Conservation (phyloP, 257 asterid genomes). For the Lycium barbarum region DNA sequence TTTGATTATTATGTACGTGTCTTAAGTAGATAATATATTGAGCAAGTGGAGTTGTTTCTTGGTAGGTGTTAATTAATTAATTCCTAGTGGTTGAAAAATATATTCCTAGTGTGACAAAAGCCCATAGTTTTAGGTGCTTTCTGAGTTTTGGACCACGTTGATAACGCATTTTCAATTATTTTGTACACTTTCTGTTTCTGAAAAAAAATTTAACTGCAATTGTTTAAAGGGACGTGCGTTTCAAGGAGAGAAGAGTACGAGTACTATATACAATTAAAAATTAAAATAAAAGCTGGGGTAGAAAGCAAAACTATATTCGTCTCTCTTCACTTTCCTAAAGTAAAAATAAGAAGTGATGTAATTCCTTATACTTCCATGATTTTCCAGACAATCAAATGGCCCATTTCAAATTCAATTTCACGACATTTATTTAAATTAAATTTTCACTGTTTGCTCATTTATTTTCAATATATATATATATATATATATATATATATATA, state of each 20-base stretch:
- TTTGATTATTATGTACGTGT: not conserved
- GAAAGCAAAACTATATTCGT: not conserved
- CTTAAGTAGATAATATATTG: not conserved
- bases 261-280: not conserved
- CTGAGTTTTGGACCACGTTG: conserved; percentile 5
- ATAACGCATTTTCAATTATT: not conserved
- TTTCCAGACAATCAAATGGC: too few relatives aligned
- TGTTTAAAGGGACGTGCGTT: not conserved
- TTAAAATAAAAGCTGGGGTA: not conserved
- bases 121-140: conserved; percentile 2
- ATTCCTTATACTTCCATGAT: too few relatives aligned
- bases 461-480: too few relatives aligned
- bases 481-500: too few relatives aligned
- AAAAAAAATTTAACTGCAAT: not conserved
- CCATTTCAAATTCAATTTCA: not conserved
- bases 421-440: too few relatives aligned
- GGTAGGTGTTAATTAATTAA: not conserved
- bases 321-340: not conserved
- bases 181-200: not conserved
- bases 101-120: not conserved
- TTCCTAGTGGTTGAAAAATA: too few relatives aligned
- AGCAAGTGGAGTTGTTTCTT: conserved; percentile 1
- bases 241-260: not conserved
- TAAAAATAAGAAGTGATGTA: too few relatives aligned
- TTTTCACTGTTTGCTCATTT: not conserved